Conservation (phyloP, 768 basidiomycete species). For the Mycena rebaudengoi region DNA sequence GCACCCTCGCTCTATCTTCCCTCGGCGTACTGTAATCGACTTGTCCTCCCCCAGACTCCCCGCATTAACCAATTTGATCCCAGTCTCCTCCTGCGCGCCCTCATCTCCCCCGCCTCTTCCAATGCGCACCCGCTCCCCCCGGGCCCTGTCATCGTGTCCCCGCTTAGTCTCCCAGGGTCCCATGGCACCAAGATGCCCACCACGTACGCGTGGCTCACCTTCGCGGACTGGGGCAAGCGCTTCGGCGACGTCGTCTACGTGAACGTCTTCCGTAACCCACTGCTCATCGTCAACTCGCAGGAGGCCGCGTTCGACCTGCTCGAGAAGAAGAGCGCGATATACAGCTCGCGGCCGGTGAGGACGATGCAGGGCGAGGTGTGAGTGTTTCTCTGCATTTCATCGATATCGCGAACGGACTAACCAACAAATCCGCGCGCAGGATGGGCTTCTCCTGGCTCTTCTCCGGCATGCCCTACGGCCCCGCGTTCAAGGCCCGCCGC, state of each 20-base stretch:
- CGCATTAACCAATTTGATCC: too few species aligned
- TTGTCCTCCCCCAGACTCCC: too few species aligned
- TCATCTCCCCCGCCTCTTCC: too few species aligned
- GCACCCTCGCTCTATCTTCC: too few species aligned
- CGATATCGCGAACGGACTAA: neutral
- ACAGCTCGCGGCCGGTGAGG: constrained; percentile 57
- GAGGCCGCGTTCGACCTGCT: constrained; percentile 59
- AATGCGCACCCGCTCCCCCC: constrained; percentile 53
- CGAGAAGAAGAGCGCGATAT: constrained; percentile 63
- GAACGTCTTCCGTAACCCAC: constrained; percentile 56
- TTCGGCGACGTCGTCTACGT: constrained; percentile 63
- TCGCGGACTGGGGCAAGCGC: constrained; percentile 48
- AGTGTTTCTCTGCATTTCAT: neutral
- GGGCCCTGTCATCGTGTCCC: constrained; percentile 64
- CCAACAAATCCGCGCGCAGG: neutral
- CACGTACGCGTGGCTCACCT: constrained; percentile 47
- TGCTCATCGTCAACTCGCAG: constrained; percentile 56
- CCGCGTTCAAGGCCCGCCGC: constrained; percentile 36
- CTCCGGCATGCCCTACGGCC: constrained; percentile 20
- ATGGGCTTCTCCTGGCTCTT: constrained; percentile 27
- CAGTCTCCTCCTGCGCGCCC: too few species aligned
- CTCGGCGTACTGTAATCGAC: too few species aligned
- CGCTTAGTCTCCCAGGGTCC: too few species aligned
- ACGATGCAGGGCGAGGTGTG: constrained; percentile 25
- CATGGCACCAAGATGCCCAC: constrained; percentile 46